phyloP scores from a whole-genome alignment of 768 basidiomycete species.

The Sutorius australiensis region DNA sequence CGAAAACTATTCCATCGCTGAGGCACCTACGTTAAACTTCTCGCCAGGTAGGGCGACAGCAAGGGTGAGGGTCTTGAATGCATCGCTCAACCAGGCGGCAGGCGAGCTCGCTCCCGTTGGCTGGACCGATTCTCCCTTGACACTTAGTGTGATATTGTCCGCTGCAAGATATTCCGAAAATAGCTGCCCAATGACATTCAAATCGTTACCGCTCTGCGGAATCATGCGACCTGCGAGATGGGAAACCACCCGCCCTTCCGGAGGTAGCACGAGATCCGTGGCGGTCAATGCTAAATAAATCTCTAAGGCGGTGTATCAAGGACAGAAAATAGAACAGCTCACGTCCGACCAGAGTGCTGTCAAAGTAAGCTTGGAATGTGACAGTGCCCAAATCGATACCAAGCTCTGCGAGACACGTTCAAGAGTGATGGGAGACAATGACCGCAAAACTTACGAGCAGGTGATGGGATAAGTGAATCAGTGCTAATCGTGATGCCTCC shows the following conservation, averaged over 20 bases:
- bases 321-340: conserved; percentile 25
- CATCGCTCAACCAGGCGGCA: conserved; percentile 64
- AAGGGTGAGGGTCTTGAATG: conserved; percentile 64
- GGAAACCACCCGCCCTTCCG: conserved; percentile 43
- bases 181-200: conserved; percentile 54
- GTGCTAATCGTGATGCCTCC: conserved; percentile 72
- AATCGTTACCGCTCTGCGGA: conserved; percentile 53
- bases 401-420: conserved; percentile 44
- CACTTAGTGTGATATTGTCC: conserved; percentile 56
- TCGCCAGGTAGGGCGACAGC: conserved; percentile 61
- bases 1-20: not conserved
- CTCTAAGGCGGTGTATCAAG: not conserved
- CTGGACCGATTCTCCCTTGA: conserved; percentile 57
- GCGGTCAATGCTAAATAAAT: conserved; percentile 47
- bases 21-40: conserved; percentile 42
- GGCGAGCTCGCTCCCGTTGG: conserved; percentile 48
- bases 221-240: conserved; percentile 63
- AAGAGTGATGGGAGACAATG: not conserved
- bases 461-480: conserved; percentile 61
- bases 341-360: conserved; percentile 58
- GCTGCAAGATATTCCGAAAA: conserved; percentile 66
- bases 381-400: conserved; percentile 68
- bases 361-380: conserved; percentile 59
- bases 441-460: conserved; percentile 49
- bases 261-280: conserved; percentile 45